Evolutionary conservation across 2,329 filamentous ascomycete genomes (phyloP).

Genomic region (Aspergillus floridensis): DNA sequence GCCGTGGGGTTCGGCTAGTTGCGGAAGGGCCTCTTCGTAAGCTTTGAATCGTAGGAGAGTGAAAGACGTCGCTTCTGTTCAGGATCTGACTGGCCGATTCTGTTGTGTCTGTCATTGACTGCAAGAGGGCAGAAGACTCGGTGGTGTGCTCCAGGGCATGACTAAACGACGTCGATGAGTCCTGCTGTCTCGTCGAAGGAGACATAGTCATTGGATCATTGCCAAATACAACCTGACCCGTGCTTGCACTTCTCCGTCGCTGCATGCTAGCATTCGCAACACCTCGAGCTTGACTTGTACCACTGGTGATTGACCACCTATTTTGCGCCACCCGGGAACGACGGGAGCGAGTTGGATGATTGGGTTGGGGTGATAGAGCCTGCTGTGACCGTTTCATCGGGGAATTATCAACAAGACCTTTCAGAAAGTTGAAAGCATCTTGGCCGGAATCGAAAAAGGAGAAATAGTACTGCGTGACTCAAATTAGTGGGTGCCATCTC

Average conservation of each 20-base stretch:
- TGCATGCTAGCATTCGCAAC: constrained; percentile 16
- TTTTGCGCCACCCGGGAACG: constrained; percentile 16
- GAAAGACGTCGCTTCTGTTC: constrained; percentile 81
- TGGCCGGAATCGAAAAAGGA: constrained; percentile 87
- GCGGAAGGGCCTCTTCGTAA: constrained; percentile 30
- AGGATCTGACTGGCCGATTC: constrained; percentile 90
- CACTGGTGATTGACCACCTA: constrained; percentile 24
- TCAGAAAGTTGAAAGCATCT: constrained; percentile 77
- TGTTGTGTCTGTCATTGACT: constrained; percentile 68
- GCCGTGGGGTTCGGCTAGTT: constrained; percentile 25
- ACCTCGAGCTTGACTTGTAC: constrained; percentile 11
- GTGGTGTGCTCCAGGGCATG: constrained; percentile 72
- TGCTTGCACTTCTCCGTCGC: constrained; percentile 62
- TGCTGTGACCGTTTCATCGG: constrained; percentile 45
- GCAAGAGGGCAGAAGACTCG: constrained; percentile 67
- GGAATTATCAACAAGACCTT: constrained; percentile 66
- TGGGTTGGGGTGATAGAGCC: constrained; percentile 16
- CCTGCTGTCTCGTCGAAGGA: constrained; percentile 54
- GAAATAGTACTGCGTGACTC: constrained; percentile 79
- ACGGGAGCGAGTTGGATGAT: constrained; percentile 17
- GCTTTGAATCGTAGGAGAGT: constrained; percentile 65
- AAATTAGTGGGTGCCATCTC: constrained; percentile 15
- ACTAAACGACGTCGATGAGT: constrained; percentile 71
- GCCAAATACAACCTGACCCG: constrained; percentile 53
- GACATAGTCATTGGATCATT: constrained; percentile 51